phyloP scores from a whole-genome alignment of 768 basidiomycete genomes.

The Suillus decipiens region DNA sequence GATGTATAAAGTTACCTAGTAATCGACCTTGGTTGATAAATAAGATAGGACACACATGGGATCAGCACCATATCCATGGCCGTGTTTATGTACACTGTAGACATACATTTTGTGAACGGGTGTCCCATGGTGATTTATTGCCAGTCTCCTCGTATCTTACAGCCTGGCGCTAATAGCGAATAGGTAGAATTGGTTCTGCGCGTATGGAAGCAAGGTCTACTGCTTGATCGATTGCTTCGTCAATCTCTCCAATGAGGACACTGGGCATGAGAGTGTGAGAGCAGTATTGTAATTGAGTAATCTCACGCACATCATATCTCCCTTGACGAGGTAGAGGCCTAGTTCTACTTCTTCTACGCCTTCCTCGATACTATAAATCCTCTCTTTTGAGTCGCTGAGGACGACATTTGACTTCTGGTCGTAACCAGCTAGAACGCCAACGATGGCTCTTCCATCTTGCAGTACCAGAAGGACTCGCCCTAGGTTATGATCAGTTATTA shows the following conservation, averaged over 20 bases:
- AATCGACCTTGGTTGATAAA: not conserved
- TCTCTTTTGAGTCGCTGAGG: conserved; percentile 90
- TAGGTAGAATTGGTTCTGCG: conserved; percentile 85
- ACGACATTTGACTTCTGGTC: conserved; percentile 98
- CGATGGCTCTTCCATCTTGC: conserved; percentile 94
- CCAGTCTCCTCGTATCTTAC: not conserved
- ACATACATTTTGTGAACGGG: conserved; percentile 6
- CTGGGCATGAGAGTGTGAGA: conserved; percentile 33
- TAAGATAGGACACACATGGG: not conserved
- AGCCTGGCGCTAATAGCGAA: conserved; percentile 56
- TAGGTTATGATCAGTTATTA: conserved; percentile 29
- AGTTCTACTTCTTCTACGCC: conserved; percentile 93
- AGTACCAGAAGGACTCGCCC: conserved; percentile 92
- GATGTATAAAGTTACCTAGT: conserved; percentile 1
- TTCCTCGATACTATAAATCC: conserved; percentile 88
- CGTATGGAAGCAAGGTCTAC: conserved; percentile 76
- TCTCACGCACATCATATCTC: conserved; percentile 90
- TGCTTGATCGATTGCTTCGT: conserved; percentile 76
- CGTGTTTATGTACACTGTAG: conserved; percentile 5
- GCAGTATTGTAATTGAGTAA: not conserved
- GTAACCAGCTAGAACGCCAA: conserved; percentile 87
- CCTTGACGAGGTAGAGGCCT: conserved; percentile 96
- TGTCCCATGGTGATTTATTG: not conserved
- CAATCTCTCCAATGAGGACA: conserved; percentile 82
- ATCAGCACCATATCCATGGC: not conserved